Evolutionary conservation across 176 grass and related monocot genomes (phyloP), one percentile per base, ranked within the genome.

Genomic region (Areca catechu): DNA sequence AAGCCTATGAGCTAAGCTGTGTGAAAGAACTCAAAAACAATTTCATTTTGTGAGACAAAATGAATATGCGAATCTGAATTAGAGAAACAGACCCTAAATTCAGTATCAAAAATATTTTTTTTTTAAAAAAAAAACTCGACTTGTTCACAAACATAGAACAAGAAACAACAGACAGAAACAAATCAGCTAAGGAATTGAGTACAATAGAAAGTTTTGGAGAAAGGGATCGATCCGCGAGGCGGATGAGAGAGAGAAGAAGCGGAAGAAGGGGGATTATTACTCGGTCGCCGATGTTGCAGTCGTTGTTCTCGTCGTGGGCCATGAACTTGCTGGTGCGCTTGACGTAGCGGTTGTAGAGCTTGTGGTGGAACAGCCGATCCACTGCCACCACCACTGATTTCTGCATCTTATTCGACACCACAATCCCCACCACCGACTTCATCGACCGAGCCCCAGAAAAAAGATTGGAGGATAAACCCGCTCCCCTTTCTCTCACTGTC

Each of bases 351-450:
- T 91, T 91, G 76, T 97, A 97, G 53, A 85, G 2, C 72, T 85
- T 97, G 69, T 98, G 53, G 66, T 98, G 84, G 78, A 98, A 98
- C 68, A 98, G 78, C 51, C 78, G 87, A 62, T 98, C 87, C 58
- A 98, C 93, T 14, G 87, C 93, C 51, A 89, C 93, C 69, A 92
- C 87, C 67, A 98, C 84, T 54, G 87, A 92, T 66, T 98, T 92
- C 61, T 89, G 81, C 93, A 98, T 98, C 84, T 92, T 98, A 78
- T 98, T 98, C 21, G 93, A 98, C 51, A 92, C 87, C 72, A 98
- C 87, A 48, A 88, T 78, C 54, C 93, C 87, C 43, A 92, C 81
- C 6, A 91, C 76, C 49, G 80, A 75, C 80, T 98, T 98, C 93
- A 92, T 97, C 24, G 27, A 29, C 5, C 5, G 5, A 29, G 5